Percentiles rank a stretch among this genome's conserved stretches.
phyloP scores from a whole-genome alignment of 1,284 basidiomycete species.

The Ustilago trichophora region DNA sequence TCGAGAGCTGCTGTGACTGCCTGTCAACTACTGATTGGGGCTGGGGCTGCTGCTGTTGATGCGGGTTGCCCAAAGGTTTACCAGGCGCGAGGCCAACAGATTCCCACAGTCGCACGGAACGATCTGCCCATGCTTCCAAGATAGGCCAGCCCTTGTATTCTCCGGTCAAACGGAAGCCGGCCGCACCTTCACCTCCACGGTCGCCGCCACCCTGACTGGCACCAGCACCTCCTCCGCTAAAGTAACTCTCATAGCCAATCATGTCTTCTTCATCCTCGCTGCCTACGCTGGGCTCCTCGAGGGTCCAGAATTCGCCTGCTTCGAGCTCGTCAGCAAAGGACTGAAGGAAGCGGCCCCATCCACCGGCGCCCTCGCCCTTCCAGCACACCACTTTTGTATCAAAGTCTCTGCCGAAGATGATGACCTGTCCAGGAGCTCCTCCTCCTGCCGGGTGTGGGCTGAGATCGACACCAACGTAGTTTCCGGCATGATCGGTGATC shows the following conservation, averaged over 20 bases:
- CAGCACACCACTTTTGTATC: slow-evolving; percentile 92
- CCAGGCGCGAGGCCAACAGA: slow-evolving; percentile 51
- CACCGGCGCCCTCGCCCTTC: slow-evolving; percentile 78
- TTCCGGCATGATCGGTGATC: slow-evolving; percentile 89
- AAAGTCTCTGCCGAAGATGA: slow-evolving; percentile 96
- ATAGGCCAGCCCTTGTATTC: slow-evolving; percentile 64
- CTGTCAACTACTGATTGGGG: slow-evolving; percentile 27
- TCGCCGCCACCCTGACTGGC: slow-evolving; percentile 57
- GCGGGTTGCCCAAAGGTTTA: slow-evolving; percentile 36
- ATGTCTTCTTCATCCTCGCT: slow-evolving; percentile 59
- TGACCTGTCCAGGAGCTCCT: slow-evolving; percentile 88
- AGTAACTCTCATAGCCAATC: slow-evolving; percentile 64
- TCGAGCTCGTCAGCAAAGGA: slow-evolving; percentile 92
- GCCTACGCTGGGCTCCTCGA: slow-evolving; percentile 44
- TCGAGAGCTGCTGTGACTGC: slow-evolving; percentile 29
- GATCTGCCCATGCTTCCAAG: slow-evolving; percentile 64
- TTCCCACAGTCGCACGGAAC: slow-evolving; percentile 58
- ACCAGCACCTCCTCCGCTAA: slow-evolving; percentile 55
- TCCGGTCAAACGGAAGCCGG: slow-evolving; percentile 57
- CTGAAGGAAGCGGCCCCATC: slow-evolving; percentile 96
- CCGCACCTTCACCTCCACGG: slow-evolving; percentile 55
- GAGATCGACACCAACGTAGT: slow-evolving; percentile 95
- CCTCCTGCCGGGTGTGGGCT: slow-evolving; percentile 73
- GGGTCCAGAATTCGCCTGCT: slow-evolving; percentile 73
- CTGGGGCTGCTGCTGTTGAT: slow-evolving; percentile 20